A percentile compares a stretch with the other conserved stretches of the same genome.
These are phyloP conservation scores for Sugiyamaella americana DNA, from an alignment of 805 yeast genomes.

Conservation along the genomic window DNA sequence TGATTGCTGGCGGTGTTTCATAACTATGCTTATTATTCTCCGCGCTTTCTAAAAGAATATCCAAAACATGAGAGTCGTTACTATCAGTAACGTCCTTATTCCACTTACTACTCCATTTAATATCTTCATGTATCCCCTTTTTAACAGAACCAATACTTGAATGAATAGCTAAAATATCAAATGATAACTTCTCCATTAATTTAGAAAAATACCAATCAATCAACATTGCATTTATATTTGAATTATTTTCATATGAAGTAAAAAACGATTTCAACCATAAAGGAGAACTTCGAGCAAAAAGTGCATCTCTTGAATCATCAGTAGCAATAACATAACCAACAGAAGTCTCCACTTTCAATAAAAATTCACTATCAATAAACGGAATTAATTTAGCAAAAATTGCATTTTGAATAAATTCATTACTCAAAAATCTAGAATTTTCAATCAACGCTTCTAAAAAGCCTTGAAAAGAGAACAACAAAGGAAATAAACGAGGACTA, in stretches of 20 bases:
- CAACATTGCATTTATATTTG: constrained; percentile 22
- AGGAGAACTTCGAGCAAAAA: constrained; percentile 1
- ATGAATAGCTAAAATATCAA: not conserved
- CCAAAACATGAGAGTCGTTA: not conserved
- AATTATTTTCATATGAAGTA: constrained; percentile 9
- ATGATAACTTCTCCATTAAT: constrained; percentile 1
- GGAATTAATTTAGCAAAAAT: constrained; percentile 12
- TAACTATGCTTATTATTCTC: not conserved
- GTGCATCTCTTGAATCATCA: not conserved
- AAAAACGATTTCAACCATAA: constrained; percentile 4
- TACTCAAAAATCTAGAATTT: constrained; percentile 7
- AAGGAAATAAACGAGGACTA: not conserved
- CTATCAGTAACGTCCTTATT: not conserved
- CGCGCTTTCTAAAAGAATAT: not conserved
- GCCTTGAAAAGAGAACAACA: constrained; percentile 27
- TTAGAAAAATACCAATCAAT: constrained; percentile 7
- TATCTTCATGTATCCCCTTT: too few relatives aligned
- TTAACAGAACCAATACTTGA: not conserved
- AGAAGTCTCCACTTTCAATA: constrained; percentile 19
- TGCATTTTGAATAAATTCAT: constrained; percentile 1
- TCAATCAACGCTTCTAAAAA: constrained; percentile 32
- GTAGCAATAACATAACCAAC: constrained; percentile 8
- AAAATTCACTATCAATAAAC: constrained; percentile 12
- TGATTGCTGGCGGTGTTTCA: not conserved
- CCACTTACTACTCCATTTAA: too few relatives aligned